A percentile compares a stretch with the other conserved stretches of the same genome.
Evolutionary conservation across 2,329 filamentous ascomycete genomes (phyloP).

Genomic region (Trichoderma koningiopsis): DNA sequence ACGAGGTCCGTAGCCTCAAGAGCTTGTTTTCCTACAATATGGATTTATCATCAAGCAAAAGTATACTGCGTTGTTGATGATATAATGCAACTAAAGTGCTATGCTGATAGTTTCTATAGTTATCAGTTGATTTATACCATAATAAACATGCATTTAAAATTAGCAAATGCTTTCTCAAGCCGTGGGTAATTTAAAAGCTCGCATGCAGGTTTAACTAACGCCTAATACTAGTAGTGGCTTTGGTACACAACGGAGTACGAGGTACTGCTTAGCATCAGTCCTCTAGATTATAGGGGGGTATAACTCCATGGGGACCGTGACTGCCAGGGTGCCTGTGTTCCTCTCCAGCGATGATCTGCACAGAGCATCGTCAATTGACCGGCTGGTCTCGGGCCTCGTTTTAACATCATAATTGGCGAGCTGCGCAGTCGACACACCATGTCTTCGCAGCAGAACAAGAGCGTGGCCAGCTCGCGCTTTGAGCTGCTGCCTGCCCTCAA

Average conservation of each 20-base stretch:
- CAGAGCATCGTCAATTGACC: constrained; percentile 9
- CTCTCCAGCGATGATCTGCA: constrained; percentile 21
- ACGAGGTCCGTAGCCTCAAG: not conserved
- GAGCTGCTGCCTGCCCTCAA: constrained; percentile 58
- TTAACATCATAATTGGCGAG: not conserved
- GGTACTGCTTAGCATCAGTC: constrained; percentile 20
- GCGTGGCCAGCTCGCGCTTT: constrained; percentile 45
- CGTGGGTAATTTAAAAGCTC: not conserved
- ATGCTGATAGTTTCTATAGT: not conserved
- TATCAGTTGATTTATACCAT: not conserved
- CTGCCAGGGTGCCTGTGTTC: constrained; percentile 18
- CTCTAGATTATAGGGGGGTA: constrained; percentile 19
- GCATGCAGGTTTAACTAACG: not conserved
- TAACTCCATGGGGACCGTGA: constrained; percentile 15
- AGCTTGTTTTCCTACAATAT: not conserved
- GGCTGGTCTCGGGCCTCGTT: constrained; percentile 17
- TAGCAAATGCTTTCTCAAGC: not conserved
- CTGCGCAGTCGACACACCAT: constrained; percentile 30
- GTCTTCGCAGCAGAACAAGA: constrained; percentile 39
- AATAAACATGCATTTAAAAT: not conserved
- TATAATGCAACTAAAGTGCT: not conserved
- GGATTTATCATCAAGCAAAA: not conserved
- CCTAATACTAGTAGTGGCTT: not conserved
- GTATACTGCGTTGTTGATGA: not conserved
- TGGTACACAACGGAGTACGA: constrained; percentile 12